Evolutionary conservation across 208 protist species (phyloP).

Genomic region (Leishmania aethiopica): DNA sequence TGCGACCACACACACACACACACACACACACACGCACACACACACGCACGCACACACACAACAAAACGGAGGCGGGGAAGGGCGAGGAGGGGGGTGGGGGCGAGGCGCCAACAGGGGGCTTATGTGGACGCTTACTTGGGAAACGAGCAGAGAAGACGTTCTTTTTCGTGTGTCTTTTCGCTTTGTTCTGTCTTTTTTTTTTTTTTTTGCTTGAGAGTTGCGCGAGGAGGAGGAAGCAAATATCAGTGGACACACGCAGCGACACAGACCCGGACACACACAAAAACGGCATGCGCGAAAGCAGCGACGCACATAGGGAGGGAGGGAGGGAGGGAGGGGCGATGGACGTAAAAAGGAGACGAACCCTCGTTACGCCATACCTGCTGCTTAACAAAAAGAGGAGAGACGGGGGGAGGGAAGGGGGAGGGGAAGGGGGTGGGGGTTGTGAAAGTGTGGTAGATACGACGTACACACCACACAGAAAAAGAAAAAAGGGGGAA

Average conservation of each 20-base stretch:
- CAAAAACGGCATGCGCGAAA: not conserved
- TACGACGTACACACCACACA: not conserved
- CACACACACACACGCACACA: too few species aligned
- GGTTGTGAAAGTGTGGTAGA: too few species aligned
- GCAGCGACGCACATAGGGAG: not conserved
- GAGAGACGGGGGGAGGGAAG: not conserved
- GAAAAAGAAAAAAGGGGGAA: not conserved
- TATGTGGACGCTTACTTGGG: too few species aligned
- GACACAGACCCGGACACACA: not conserved
- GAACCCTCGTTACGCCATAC: not conserved
- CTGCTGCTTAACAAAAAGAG: not conserved
- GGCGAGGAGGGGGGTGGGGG: too few species aligned
- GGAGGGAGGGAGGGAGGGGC: not conserved
- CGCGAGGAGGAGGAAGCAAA: not conserved
- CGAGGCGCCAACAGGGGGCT: too few species aligned
- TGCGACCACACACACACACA: not conserved
- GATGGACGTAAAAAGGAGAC: not conserved
- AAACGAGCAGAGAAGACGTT: not conserved
- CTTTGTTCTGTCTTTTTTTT: not conserved
- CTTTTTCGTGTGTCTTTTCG: not conserved
- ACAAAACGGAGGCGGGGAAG: not conserved
- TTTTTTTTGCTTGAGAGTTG: too few species aligned
- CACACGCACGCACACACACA: not conserved
- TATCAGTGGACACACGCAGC: not conserved
- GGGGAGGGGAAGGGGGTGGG: not conserved